Evolutionary conservation across 768 basidiomycete species (phyloP), one percentile per base, ranked within the genome.

Genomic region (Amylocystis lapponica): DNA sequence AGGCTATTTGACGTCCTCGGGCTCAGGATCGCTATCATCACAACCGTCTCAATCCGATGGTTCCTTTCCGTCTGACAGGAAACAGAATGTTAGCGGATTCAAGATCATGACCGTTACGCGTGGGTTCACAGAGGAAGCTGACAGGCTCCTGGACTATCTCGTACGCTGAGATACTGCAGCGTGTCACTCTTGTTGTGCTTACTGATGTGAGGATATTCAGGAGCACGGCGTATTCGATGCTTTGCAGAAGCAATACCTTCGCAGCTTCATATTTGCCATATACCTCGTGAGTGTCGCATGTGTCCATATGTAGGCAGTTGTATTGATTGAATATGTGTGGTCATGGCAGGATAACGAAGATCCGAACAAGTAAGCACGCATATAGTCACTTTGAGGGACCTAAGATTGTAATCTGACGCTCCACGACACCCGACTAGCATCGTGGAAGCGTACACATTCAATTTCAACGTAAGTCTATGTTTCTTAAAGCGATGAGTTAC

Each of bases 141-240:
- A 93, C 63, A 78, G 74, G 51, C 71, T 94, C 30, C 64, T 92
- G 29, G 83, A 94, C 53, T 91, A 86, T 55, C 57, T 94, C 63
- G 91, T 86, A 42, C 47, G 72, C 49, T 52, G 52, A 50, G 34
- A 27, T 41, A 26, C 9, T 14, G 38, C 12, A n/a, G 23, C 21
- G 36, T 47, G 49, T 31, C 16, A n/a, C n/a, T n/a, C n/a, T n/a
- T n/a, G n/a, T n/a, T 17, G 4, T 44, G 27, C 7, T 25, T 14
- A 41, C 27, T 48, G 19, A 29, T 33, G 5, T 4, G 4, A 21
- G 3, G 11, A 21, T 7, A n/a, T 12, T 2, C 41, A 92, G 90
- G 90, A 94, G 64, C 68, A 78, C 45, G 91, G 91, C 0, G 88
- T 92, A 32, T 90, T 87, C 50, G 85, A 93, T 47, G 91, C 91